These are phyloP conservation scores for Coemansia sp. DNA, from an alignment of 192 early-diverging fungal species.

Conservation along the genomic window DNA sequence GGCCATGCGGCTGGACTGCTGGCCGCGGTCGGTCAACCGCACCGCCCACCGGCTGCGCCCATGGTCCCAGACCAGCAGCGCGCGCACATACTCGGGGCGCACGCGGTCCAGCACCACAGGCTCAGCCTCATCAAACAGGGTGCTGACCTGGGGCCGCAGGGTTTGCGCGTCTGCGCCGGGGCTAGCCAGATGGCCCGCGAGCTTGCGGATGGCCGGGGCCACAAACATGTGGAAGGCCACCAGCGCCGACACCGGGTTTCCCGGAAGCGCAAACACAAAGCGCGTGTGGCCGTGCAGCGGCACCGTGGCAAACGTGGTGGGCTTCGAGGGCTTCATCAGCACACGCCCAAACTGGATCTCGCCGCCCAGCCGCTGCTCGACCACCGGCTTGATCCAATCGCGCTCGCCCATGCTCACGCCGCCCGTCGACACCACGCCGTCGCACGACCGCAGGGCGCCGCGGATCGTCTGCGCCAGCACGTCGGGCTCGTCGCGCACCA, in stretches of 20 bases:
- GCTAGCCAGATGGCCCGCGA: constrained; percentile 60
- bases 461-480: constrained; percentile 53
- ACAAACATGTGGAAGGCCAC: constrained; percentile 91
- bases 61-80: constrained; percentile 24
- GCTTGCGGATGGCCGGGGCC: constrained; percentile 73
- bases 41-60: constrained; percentile 34
- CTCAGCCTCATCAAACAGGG: constrained; percentile 67
- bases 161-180: constrained; percentile 11
- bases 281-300: constrained; percentile 20
- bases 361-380: constrained; percentile 74
- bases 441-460: constrained; percentile 52
- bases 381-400: constrained; percentile 83
- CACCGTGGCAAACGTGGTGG: constrained; percentile 89
- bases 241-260: constrained; percentile 89
- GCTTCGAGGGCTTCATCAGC: constrained; percentile 91
- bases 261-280: constrained; percentile 85
- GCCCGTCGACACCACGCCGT: constrained; percentile 87
- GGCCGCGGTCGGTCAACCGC: constrained; percentile 59
- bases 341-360: constrained; percentile 88
- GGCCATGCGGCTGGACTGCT: constrained; percentile 75
- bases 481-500: constrained; percentile 63
- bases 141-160: constrained; percentile 57
- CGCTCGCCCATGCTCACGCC: constrained; percentile 98
- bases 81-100: constrained; percentile 35
- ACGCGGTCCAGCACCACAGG: constrained; percentile 21